A percentile compares a stretch with the other conserved stretches of the same genome.
These are phyloP conservation scores for Populus simonii DNA, from an alignment of 345 rosid genomes.

Conservation along the genomic window DNA sequence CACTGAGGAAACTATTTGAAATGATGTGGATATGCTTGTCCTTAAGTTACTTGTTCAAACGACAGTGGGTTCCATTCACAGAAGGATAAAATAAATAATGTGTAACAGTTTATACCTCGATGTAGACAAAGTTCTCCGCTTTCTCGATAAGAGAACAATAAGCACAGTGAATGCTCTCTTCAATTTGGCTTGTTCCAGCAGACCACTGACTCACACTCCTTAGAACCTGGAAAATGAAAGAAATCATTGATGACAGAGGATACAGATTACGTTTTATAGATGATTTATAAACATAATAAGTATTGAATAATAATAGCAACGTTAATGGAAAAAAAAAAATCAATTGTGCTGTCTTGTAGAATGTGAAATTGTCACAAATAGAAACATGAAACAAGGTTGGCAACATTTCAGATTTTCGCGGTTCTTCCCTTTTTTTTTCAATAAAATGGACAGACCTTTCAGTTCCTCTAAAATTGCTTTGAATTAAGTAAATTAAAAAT, in stretches of 20 bases:
- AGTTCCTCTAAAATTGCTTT: background rate
- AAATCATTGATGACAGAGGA: conserved; percentile 5
- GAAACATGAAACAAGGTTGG: background rate
- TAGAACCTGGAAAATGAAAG: conserved; percentile 56
- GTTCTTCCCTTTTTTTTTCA: background rate
- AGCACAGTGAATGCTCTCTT: conserved; percentile 94
- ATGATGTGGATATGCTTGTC: background rate
- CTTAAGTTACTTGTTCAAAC: background rate
- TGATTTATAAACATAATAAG: background rate
- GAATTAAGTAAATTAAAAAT: background rate
- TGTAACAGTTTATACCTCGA: conserved; percentile 59
- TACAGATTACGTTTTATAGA: background rate
- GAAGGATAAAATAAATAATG: background rate
- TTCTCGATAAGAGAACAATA: conserved; percentile 93
- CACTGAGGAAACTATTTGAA: background rate
- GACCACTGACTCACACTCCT: conserved; percentile 99
- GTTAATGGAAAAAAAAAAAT: background rate
- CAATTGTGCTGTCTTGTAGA: background rate
- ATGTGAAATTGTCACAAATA: background rate
- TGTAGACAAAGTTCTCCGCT: conserved; percentile 89
- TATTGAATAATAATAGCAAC: no score
- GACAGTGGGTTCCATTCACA: background rate
- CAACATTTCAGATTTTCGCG: background rate
- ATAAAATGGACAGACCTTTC: background rate
- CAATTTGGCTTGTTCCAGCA: conserved; percentile 95